phyloP scores from a whole-genome alignment of 1,284 basidiomycete species.

The Peniophora sp. region DNA sequence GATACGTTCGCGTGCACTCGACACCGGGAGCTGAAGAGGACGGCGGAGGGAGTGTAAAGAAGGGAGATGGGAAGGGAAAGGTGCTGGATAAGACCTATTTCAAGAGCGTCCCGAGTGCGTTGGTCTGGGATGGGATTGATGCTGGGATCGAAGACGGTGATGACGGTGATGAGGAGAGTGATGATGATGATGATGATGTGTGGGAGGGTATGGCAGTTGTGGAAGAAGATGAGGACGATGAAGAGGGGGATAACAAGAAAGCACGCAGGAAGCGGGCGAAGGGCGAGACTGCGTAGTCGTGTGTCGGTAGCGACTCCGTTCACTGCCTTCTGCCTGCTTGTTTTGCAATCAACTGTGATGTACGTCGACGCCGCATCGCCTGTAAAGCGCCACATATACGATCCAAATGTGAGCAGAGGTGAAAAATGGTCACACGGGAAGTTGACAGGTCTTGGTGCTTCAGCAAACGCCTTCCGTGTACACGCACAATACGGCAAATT shows the following conservation, averaged over 20 bases:
- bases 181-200: constrained; percentile 35
- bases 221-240: constrained; percentile 21
- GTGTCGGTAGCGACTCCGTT: no score
- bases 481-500: no score
- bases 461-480: no score
- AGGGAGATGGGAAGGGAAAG: constrained; percentile 55
- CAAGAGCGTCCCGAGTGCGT: constrained; percentile 55
- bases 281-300: background rate
- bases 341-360: no score
- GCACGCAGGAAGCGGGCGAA: constrained; percentile 1
- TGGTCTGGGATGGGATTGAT: constrained; percentile 51
- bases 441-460: no score
- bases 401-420: no score
- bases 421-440: no score
- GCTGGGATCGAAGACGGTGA: constrained; percentile 29
- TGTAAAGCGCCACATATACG: no score
- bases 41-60: constrained; percentile 23
- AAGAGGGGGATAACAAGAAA: constrained; percentile 14
- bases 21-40: constrained; percentile 37
- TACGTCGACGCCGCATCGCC: no score
- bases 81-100: constrained; percentile 65
- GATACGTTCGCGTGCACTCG: constrained; percentile 69
- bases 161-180: constrained; percentile 11
- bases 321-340: no score
- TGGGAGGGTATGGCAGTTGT: constrained; percentile 29